These are phyloP conservation scores for Pseudocercospora crystallina DNA, from an alignment of 2,329 filamentous ascomycete species.

Conservation along the genomic window DNA sequence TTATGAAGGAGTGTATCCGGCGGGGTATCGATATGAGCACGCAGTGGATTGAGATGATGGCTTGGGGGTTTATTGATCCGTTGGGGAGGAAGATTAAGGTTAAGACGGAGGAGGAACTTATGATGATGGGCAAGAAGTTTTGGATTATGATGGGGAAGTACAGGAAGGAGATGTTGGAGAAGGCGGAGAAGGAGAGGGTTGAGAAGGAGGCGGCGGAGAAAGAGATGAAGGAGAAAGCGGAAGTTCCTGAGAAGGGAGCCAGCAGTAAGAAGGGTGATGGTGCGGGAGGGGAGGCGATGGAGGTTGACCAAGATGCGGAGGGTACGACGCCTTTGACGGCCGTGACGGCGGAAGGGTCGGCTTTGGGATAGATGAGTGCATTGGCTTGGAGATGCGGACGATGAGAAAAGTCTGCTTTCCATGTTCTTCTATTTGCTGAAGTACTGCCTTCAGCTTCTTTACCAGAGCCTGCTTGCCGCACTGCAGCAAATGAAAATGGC, in stretches of 20 bases:
- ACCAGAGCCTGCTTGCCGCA: no score
- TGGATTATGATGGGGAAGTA: conserved; percentile 5
- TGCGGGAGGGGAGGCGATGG: neutral
- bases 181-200: conserved; percentile 3
- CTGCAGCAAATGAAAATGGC: no score
- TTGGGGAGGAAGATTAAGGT: neutral
- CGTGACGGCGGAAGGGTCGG: no score
- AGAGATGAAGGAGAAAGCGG: conserved; percentile 7
- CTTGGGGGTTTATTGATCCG: conserved; percentile 53
- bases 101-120: conserved; percentile 7
- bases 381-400: no score
- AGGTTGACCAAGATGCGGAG: neutral
- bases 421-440: no score
- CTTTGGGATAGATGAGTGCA: no score
- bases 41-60: conserved; percentile 57
- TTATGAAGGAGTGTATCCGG: conserved; percentile 57
- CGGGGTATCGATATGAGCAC: conserved; percentile 56
- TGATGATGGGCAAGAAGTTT: neutral
- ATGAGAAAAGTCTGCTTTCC: no score
- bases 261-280: neutral
- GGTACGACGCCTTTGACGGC: neutral
- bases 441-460: no score
- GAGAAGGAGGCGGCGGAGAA: neutral
- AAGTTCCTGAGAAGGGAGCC: no score
- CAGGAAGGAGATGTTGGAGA: conserved; percentile 5